A percentile compares a stretch with the other conserved stretches of the same genome.
Conservation (phyloP, 1,284 basidiomycete genomes). For the Pascua guehoae region DNA sequence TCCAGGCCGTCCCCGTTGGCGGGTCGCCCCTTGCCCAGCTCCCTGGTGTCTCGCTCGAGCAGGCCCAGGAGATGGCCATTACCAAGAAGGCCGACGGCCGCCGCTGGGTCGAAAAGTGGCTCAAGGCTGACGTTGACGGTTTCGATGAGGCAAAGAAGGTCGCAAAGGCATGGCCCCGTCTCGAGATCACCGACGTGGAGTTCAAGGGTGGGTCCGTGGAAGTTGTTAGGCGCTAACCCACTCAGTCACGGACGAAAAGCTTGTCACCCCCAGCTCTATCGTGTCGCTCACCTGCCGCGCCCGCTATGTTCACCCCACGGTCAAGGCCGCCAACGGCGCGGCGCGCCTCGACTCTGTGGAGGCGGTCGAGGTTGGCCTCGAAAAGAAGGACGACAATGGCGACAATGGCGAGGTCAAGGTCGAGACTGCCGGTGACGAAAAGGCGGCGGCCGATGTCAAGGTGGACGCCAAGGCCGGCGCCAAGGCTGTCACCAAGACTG, state of each 20-base stretch:
- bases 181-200: constrained; percentile 76
- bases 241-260: constrained; percentile 82
- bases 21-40: constrained; percentile 64
- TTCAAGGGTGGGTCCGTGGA: constrained; percentile 69
- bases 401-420: constrained; percentile 49
- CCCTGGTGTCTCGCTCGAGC: constrained; percentile 60
- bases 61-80: constrained; percentile 54
- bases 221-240: not conserved
- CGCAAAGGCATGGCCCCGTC: constrained; percentile 65
- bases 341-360: constrained; percentile 25
- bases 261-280: constrained; percentile 83
- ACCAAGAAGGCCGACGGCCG: constrained; percentile 55
- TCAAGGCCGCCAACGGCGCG: constrained; percentile 5
- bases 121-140: constrained; percentile 56
- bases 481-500: constrained; percentile 47
- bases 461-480: constrained; percentile 44
- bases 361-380: constrained; percentile 19
- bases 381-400: constrained; percentile 6
- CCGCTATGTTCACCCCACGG: constrained; percentile 35
- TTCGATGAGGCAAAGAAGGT: constrained; percentile 64
- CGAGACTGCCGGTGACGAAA: constrained; percentile 22
- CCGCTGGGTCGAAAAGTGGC: constrained; percentile 53
- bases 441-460: constrained; percentile 26
- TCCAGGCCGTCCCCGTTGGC: constrained; percentile 74
- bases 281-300: constrained; percentile 79